phyloP scores from a whole-genome alignment of 495 filamentous ascomycete genomes.

The Lindgomyces ingoldianus region DNA sequence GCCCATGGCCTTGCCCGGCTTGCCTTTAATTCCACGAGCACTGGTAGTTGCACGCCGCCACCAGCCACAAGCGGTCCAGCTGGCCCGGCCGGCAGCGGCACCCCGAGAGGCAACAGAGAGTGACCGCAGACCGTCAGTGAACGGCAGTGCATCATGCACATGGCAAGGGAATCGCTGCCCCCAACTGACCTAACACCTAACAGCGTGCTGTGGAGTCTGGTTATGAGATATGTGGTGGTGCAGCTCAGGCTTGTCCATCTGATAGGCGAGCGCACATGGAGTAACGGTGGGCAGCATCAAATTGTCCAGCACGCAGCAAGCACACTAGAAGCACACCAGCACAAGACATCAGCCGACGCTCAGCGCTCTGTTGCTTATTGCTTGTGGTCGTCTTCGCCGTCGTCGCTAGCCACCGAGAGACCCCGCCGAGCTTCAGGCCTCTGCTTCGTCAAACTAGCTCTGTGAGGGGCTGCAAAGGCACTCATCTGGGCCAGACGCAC shows the following conservation, averaged over 20 bases:
- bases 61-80: constrained; percentile 22
- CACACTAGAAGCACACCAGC: background rate
- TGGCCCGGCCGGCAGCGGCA: constrained; percentile 4
- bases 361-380: no score
- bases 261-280: constrained; percentile 29
- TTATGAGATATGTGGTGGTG: constrained; percentile 9
- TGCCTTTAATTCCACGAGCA: constrained; percentile 33
- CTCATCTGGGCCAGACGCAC: constrained; percentile 27
- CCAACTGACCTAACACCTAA: no score
- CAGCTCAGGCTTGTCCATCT: background rate
- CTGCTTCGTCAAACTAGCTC: constrained; percentile 9
- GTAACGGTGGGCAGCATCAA: constrained; percentile 36
- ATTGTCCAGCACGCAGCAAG: constrained; percentile 1
- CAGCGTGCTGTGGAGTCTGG: no score
- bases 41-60: constrained; percentile 18
- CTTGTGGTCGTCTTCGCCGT: background rate
- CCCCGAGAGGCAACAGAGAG: background rate
- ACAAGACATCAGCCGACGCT: constrained; percentile 21
- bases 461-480: constrained; percentile 4
- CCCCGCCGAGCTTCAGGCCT: background rate
- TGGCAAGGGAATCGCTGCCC: background rate
- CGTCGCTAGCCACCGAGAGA: background rate
- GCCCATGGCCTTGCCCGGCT: constrained; percentile 17
- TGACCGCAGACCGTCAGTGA: background rate
- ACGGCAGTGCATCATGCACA: constrained; percentile 4